These are phyloP conservation scores for Phytophthora fragariae DNA, from an alignment of 352 stramenopile genomes.

Conservation along the genomic window DNA sequence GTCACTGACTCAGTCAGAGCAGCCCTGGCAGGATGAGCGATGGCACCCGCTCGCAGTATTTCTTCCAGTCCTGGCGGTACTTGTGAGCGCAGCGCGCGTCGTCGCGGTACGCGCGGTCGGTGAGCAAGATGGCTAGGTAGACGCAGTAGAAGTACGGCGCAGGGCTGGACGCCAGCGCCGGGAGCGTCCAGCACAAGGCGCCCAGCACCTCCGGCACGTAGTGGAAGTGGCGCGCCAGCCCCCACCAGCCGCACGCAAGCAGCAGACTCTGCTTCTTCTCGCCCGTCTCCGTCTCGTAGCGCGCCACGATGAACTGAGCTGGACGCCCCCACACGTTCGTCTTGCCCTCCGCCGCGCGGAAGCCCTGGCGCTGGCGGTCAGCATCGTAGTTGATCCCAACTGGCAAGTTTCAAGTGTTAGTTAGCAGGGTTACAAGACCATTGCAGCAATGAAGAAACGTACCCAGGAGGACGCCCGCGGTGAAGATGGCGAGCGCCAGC, in stretches of 20 bases:
- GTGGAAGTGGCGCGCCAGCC: constrained; percentile 94
- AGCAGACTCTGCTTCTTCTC: constrained; percentile 93
- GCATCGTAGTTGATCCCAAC: constrained; percentile 96
- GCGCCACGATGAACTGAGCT: constrained; percentile 93
- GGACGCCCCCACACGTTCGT: constrained; percentile 92
- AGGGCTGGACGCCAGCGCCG: constrained; percentile 58
- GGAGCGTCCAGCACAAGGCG: constrained; percentile 80
- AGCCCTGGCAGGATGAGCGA: constrained; percentile 90
- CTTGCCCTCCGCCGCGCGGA: constrained; percentile 89
- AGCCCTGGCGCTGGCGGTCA: constrained; percentile 94
- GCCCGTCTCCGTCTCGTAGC: constrained; percentile 92
- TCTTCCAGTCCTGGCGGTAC: constrained; percentile 96
- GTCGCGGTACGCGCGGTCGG: constrained; percentile 95
- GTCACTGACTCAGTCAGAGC: constrained; percentile 25
- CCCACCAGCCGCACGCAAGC: constrained; percentile 94
- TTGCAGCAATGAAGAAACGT: constrained; percentile 34
- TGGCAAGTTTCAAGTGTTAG: not conserved
- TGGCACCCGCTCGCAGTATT: constrained; percentile 92
- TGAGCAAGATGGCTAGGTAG: constrained; percentile 95
- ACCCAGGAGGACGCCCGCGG: constrained; percentile 80
- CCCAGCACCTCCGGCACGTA: constrained; percentile 95
- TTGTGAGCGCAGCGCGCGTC: constrained; percentile 95
- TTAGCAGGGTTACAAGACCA: not conserved
- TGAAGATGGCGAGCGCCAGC: constrained; percentile 61
- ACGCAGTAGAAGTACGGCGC: constrained; percentile 90